Conservation (phyloP, 2,329 filamentous ascomycete species). For the Stemphylium lycopersici region DNA sequence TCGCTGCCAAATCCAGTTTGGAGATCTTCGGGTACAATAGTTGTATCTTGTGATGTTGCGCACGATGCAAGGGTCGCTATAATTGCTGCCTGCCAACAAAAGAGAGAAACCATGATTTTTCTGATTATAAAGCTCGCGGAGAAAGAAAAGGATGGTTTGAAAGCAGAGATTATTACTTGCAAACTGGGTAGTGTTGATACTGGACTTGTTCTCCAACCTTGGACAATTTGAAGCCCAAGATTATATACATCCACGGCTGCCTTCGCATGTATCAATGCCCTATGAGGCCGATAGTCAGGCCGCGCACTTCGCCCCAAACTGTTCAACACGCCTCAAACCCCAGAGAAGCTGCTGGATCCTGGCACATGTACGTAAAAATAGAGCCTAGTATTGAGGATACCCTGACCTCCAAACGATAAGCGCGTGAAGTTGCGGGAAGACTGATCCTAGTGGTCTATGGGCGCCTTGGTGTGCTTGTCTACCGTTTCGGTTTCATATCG, state of each 20-base stretch:
- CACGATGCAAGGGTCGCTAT: slow-evolving; percentile 4
- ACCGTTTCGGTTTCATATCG: slow-evolving; percentile 32
- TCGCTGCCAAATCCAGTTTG: slow-evolving; percentile 27
- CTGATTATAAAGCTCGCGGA: not conserved
- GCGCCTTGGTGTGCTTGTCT: slow-evolving; percentile 22
- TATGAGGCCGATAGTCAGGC: slow-evolving; percentile 16
- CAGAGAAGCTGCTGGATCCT: slow-evolving; percentile 5
- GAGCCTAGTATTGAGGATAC: slow-evolving; percentile 9
- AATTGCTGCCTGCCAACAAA: slow-evolving; percentile 5
- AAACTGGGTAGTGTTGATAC: not conserved
- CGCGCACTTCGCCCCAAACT: slow-evolving; percentile 25
- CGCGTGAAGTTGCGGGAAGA: slow-evolving; percentile 17
- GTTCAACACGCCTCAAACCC: slow-evolving; percentile 11
- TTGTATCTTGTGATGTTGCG: slow-evolving; percentile 17
- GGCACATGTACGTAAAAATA: slow-evolving; percentile 7
- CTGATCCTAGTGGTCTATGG: slow-evolving; percentile 10
- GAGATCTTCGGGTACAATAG: slow-evolving; percentile 25
- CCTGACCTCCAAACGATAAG: slow-evolving; percentile 21
- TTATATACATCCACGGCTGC: slow-evolving; percentile 24
- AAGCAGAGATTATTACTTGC: not conserved
- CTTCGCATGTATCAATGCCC: slow-evolving; percentile 10
- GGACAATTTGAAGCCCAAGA: slow-evolving; percentile 10
- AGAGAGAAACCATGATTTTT: slow-evolving; percentile 19
- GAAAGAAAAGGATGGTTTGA: not conserved
- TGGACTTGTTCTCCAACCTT: not conserved